Evolutionary conservation across 306 rosid genomes (phyloP).

Genomic region (Prunus dulcis): DNA sequence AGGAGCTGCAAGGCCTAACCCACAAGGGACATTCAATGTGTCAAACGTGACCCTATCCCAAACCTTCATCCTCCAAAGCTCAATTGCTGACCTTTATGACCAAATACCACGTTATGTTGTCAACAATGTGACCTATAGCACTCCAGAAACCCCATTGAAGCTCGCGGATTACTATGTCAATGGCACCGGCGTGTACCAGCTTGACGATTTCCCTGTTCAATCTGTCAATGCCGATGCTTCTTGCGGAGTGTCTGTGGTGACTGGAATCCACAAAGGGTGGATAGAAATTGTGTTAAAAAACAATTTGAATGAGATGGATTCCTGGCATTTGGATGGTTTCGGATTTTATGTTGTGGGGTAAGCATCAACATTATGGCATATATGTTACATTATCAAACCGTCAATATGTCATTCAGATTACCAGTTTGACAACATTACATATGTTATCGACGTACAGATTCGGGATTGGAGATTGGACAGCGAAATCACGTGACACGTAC

Average conservation of each 20-base stretch:
- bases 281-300: conserved; percentile 64
- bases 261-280: conserved; percentile 64
- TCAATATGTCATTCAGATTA: not conserved
- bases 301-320: conserved; percentile 37
- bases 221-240: conserved; percentile 40
- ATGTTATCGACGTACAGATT: conserved; percentile 16
- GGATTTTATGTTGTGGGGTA: conserved; percentile 75
- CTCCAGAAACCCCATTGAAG: conserved; percentile 63
- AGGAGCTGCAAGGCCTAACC: conserved; percentile 89
- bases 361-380: not conserved
- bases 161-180: conserved; percentile 61
- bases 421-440: not conserved
- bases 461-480: conserved; percentile 44
- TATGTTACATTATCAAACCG: not conserved
- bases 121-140: conserved; percentile 71
- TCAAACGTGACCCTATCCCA: conserved; percentile 63
- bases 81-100: conserved; percentile 24
- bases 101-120: conserved; percentile 33
- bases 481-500: conserved; percentile 25
- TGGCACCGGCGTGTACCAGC: conserved; percentile 57
- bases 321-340: conserved; percentile 90
- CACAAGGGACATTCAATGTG: conserved; percentile 79
- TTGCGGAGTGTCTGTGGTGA: conserved; percentile 56
- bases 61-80: conserved; percentile 54
- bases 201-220: conserved; percentile 50